These are phyloP conservation scores for Colletotrichum filicis DNA, from an alignment of 2,329 filamentous ascomycete genomes.

Conservation along the genomic window DNA sequence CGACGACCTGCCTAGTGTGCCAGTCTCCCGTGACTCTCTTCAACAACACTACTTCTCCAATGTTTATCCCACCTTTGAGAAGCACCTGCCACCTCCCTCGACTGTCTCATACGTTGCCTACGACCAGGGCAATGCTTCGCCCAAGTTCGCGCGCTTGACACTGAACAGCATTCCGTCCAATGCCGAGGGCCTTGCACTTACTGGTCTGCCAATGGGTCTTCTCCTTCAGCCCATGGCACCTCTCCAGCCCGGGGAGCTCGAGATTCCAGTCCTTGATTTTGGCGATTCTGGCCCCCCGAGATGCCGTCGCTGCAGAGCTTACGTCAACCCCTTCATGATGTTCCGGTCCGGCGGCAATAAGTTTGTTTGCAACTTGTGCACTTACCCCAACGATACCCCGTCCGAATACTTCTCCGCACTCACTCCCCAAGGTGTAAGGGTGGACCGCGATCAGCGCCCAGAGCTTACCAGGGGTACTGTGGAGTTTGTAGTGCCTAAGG, in stretches of 20 bases:
- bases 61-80: constrained; percentile 95
- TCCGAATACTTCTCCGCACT: constrained; percentile 94
- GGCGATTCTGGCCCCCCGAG: constrained; percentile 89
- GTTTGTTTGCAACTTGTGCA: constrained; percentile 98
- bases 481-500: constrained; percentile 96
- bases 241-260: constrained; percentile 84
- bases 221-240: constrained; percentile 88
- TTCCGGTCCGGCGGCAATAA: constrained; percentile 95
- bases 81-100: constrained; percentile 89
- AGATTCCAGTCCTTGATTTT: constrained; percentile 94
- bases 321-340: constrained; percentile 99
- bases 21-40: constrained; percentile 82
- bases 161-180: constrained; percentile 93
- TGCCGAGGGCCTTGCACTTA: constrained; percentile 81
- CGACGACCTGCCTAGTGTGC: constrained; percentile 93
- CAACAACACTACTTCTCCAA: constrained; percentile 88
- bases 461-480: constrained; percentile 93
- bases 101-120: constrained; percentile 90
- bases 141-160: constrained; percentile 91
- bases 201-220: constrained; percentile 86
- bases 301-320: constrained; percentile 91
- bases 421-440: constrained; percentile 84
- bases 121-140: constrained; percentile 96
- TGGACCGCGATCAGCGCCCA: constrained; percentile 88
- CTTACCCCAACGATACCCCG: constrained; percentile 93